A percentile compares a stretch with the other conserved stretches of the same genome.
phyloP scores from a whole-genome alignment of 176 grass and related monocot species.

The Metroxylon sagu region DNA sequence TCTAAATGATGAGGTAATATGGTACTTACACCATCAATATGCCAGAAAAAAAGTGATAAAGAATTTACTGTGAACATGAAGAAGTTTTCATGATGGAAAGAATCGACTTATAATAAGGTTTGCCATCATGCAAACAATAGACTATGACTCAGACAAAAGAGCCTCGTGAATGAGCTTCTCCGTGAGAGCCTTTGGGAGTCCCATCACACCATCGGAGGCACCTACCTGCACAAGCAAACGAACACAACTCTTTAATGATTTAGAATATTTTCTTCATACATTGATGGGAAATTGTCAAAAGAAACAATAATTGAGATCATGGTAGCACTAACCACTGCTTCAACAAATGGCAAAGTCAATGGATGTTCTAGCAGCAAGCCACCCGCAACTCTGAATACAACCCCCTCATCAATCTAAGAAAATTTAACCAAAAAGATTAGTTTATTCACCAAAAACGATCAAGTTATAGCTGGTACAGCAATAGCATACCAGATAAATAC shows the following conservation, averaged over 20 bases:
- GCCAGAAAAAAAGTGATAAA: not conserved
- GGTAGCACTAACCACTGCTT: constrained; percentile 66
- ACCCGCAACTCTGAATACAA: constrained; percentile 84
- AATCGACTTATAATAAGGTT: no score
- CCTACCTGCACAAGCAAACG: constrained; percentile 38
- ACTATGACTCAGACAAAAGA: constrained; percentile 12
- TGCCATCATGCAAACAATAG: not conserved
- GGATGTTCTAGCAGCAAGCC: constrained; percentile 85
- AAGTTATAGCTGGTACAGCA: no score
- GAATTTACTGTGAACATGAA: not conserved
- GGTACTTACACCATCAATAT: not conserved
- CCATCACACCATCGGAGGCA: constrained; percentile 80
- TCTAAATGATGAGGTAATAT: not conserved
- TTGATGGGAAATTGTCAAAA: not conserved
- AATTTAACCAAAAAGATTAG: not conserved
- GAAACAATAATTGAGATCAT: not conserved
- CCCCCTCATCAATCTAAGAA: constrained; percentile 69
- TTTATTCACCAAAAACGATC: no score
- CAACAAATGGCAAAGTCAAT: constrained; percentile 72
- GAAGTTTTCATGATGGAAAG: no score
- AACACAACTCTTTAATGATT: no score
- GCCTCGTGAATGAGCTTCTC: constrained; percentile 55
- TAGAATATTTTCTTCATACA: not conserved
- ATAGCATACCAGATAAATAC: not conserved
- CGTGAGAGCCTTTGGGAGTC: constrained; percentile 62